Percentiles rank a stretch among this genome's conserved stretches.
These are phyloP conservation scores for Stemphylium beticola DNA, from an alignment of 2,329 filamentous ascomycete genomes.

Conservation along the genomic window DNA sequence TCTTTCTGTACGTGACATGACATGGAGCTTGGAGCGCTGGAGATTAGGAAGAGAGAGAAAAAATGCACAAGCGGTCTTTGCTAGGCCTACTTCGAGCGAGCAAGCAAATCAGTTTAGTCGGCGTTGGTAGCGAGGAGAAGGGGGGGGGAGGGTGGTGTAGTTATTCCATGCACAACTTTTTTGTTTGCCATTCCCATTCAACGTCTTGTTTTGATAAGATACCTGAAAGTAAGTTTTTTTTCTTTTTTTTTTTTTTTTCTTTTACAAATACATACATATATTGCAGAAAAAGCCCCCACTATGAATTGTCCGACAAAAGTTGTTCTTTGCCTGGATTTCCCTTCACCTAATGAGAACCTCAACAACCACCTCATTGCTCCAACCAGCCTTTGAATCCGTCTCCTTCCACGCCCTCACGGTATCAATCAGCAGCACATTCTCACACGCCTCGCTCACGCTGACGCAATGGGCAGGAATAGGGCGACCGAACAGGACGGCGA, in stretches of 20 bases:
- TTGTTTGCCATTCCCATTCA: too few relatives aligned
- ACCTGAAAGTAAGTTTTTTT: too few relatives aligned
- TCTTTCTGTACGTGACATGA: too few relatives aligned
- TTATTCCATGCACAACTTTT: neutral
- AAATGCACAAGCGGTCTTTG: neutral
- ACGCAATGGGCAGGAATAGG: slow-evolving; percentile 73
- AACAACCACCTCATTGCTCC: slow-evolving; percentile 66
- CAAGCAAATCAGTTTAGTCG: neutral
- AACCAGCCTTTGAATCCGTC: slow-evolving; percentile 71
- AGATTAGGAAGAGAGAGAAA: neutral
- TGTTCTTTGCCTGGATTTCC: too few relatives aligned
- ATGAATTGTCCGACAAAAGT: too few relatives aligned
- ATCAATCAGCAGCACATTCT: slow-evolving; percentile 76
- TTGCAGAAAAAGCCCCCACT: too few relatives aligned
- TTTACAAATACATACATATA: neutral
- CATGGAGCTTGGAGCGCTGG: neutral
- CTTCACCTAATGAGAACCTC: slow-evolving; percentile 44
- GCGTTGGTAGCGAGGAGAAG: neutral
- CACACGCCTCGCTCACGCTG: slow-evolving; percentile 58
- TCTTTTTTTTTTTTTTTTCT: too few relatives aligned
- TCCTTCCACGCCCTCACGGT: slow-evolving; percentile 77
- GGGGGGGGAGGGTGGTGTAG: neutral
- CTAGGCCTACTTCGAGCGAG: neutral
- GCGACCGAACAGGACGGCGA: slow-evolving; percentile 75
- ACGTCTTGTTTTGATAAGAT: neutral